These are phyloP conservation scores for Haematococcus sp. DNA, from an alignment of 139 green algal species.

Conservation along the genomic window DNA sequence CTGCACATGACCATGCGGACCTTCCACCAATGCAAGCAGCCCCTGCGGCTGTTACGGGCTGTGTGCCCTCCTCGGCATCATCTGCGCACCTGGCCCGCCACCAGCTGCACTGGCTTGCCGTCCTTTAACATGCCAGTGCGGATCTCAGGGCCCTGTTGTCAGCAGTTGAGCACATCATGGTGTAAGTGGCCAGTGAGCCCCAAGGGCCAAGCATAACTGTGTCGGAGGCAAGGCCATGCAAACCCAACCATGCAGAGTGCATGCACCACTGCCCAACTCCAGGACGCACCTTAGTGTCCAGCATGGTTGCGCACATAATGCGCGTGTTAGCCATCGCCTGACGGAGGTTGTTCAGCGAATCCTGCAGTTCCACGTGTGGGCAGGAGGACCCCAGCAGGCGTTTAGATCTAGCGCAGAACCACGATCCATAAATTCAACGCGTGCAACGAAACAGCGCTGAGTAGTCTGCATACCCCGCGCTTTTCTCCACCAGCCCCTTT, in stretches of 20 bases:
- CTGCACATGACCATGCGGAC: too few relatives aligned
- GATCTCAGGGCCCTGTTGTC: conserved; percentile 90
- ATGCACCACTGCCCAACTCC: not conserved
- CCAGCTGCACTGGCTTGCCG: conserved; percentile 80
- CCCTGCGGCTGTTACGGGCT: too few relatives aligned
- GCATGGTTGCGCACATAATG: conserved; percentile 97
- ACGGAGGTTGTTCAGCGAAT: conserved; percentile 91
- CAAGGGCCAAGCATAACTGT: too few relatives aligned
- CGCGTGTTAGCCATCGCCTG: conserved; percentile 82
- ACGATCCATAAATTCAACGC: not conserved
- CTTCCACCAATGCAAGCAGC: too few relatives aligned
- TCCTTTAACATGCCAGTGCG: conserved; percentile 91
- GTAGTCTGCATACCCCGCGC: not conserved
- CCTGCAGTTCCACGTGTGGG: conserved; percentile 44
- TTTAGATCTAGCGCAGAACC: too few relatives aligned
- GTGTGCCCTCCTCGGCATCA: too few relatives aligned
- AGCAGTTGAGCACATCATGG: not conserved
- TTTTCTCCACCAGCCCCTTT: too few relatives aligned
- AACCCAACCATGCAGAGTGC: too few relatives aligned
- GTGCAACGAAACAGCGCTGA: not conserved
- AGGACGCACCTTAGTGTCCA: conserved; percentile 92
- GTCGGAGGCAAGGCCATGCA: too few relatives aligned
- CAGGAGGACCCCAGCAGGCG: not conserved
- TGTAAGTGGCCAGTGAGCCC: not conserved
- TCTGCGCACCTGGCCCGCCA: conserved; percentile 51